Percentiles rank a stretch among this genome's conserved stretches.
Conservation (phyloP, 208 protist species). For the Acanthamoeba royreba region DNA sequence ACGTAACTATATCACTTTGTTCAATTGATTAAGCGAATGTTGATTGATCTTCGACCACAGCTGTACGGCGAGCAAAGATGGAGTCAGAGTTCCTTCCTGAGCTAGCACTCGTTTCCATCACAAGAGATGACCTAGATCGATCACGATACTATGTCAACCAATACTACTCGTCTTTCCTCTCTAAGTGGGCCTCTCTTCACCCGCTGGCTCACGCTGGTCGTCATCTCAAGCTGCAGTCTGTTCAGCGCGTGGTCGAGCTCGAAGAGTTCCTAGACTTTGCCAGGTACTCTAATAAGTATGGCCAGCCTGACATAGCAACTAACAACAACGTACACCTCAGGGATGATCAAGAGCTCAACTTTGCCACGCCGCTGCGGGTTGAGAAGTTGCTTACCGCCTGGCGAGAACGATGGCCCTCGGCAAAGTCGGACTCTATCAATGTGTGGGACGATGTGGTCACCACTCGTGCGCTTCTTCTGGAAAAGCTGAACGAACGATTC, state of each 20-base stretch:
- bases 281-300: too few relatives aligned
- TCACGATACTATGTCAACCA: slow-evolving; percentile 65
- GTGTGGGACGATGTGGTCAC: slow-evolving; percentile 77
- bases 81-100: slow-evolving; percentile 54
- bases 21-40: too few relatives aligned
- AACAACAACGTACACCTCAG: too few relatives aligned
- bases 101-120: slow-evolving; percentile 60
- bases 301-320: too few relatives aligned
- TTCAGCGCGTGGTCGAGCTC: slow-evolving; percentile 74
- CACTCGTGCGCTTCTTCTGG: slow-evolving; percentile 60
- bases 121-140: slow-evolving; percentile 58
- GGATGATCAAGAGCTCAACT: slow-evolving; percentile 35
- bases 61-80: neutral
- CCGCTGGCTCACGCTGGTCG: slow-evolving; percentile 53
- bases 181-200: slow-evolving; percentile 70
- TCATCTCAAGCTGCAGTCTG: slow-evolving; percentile 66
- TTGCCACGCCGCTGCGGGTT: neutral
- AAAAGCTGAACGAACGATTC: slow-evolving; percentile 71
- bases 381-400: slow-evolving; percentile 1
- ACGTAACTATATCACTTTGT: too few relatives aligned
- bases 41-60: too few relatives aligned
- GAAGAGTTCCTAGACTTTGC: slow-evolving; percentile 74
- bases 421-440: slow-evolving; percentile 62
- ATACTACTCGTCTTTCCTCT: slow-evolving; percentile 63
- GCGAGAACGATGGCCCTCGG: slow-evolving; percentile 12